Evolutionary conservation across 225 moss, liverwort and hornwort species (phyloP), one percentile per base, ranked within the genome.

Genomic region (Marchantia paleacea): DNA sequence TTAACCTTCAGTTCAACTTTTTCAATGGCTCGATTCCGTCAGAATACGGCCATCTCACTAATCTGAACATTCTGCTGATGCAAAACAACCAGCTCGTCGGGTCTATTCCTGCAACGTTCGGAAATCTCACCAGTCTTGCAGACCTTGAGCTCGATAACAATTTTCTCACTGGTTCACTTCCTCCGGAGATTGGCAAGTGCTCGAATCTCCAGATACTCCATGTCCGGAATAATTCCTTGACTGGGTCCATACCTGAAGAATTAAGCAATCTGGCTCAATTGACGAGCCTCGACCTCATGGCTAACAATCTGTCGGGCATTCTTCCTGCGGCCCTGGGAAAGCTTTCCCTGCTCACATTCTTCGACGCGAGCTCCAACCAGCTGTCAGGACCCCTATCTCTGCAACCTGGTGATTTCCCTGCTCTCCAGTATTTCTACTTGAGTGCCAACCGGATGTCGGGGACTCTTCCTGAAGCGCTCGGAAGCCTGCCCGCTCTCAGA

Each of bases 1-100:
- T 85, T 2, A 78, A 79, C 61, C 79, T 85, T 25, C 69, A 75
- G 30, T 66, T 3, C 10, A 85, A 85, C 53, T 58, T 19, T 22
- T 66, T 83, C 78, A 73, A 48, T 47, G 78, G 83, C 25, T 49
- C 72, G 24, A 52, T 85, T 20, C 82, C 75, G 6, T 3, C 65
- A n/a, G 72, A 52, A 19, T 53, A 78, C 7, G 69, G 31, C 10
- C 61, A 48, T 47, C 63, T 82, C 6, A 70, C 60, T 7, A 24
- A 16, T 8, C 8, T 82, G 7, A 0, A 2, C 0, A 5, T 1
- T 6, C 15, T 85, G 0, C 15, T 0, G 8, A 0, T 76, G 0
- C 0, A 47, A 2, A 3, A 14, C 60, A 85, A 78, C 51, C 65
- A 47, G 55, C 67, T 78, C 51, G 68, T 26, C 5, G 78, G 78